Evolutionary conservation across 2,329 filamentous ascomycete genomes (phyloP), one percentile per base, ranked within the genome.

Genomic region (Monilinia fructigena): DNA sequence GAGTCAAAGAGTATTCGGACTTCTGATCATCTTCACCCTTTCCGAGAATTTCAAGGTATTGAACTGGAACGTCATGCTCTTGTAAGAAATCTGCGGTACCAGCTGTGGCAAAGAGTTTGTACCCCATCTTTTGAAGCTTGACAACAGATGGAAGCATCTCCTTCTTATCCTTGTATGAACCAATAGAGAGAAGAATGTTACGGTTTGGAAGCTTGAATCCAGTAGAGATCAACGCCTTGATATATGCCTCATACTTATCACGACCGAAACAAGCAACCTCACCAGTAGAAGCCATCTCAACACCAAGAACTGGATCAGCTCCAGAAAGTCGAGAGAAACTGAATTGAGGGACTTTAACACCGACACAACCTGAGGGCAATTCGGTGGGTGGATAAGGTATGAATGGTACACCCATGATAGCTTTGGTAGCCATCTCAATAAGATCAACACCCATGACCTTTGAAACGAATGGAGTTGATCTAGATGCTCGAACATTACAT

Each of bases 271-370:
- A 97, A 72, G 95, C 95, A 73, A 99, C 95, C 80, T 99, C 95
- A 78, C 95, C 95, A 68, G 95, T 99, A 5, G 95, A 98, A 23
- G 95, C 95, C 95, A 99, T 99, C 81, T 99, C 95, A 8, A 99
- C 95, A 80, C 95, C 95, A 68, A 97, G 85, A 55, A 99, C 93
- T 20, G 95, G 95, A 77, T 99, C 95, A 6, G 95, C 95, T 55
- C 95, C 95, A 47, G 94, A 96, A 20, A 99, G 86, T 76, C 95
- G 90, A 35, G 95, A 97, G 87, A 99, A 99, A 72, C 93, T 97
- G 85, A 99, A 99, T 78, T 99, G 95, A 2, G 95, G 95, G 45
- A 98, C 95, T 83, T 99, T 99, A 77, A 97, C 92, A 80, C 92
- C 95, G 61, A 99, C 94, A 71, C 92, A 94, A 77, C 95, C 86